Base-by-base conservation (phyloP, 2,329 filamentous ascomycete species). In the Phyllosticta citrichinensis region DNA sequence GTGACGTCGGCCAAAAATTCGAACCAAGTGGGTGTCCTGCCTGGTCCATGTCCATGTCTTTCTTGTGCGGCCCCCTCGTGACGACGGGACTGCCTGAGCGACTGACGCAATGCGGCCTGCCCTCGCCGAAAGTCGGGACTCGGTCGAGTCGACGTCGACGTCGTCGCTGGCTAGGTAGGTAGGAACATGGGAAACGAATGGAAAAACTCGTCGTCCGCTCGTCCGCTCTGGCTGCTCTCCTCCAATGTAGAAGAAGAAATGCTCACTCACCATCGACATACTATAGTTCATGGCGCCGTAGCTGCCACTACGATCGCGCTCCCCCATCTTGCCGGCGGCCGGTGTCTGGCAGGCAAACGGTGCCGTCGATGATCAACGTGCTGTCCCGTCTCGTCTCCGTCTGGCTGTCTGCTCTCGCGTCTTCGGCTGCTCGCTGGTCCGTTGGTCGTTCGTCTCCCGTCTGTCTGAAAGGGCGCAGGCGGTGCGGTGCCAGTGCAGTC, bases 251-350 rank as follows among this genome's bases (percentile, higher is more conserved):
- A 52, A 24, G n/a, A 33, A 58, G n/a, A 14, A 52, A 12, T 33
- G 30, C 57, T 20, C 40, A 61, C 59, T 61, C 54, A 61, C 59
- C 59, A 61, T 61, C 35, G 35, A 50, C 30, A 61, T 56, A 55
- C 54, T 56, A 54, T 61, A 61, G 55, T 61, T 57, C 12, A 52
- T 57, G 53, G 51, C 30, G 53, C 47, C 53, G 14, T 47, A 10
- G 50, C 47, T 53, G 25, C 55, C 59, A 33, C 59, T 53, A 47
- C 40, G 40, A 14, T 47, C 40, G 40, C 40, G 40, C 55, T 56
- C 50, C 59, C 55, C 50, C 35, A 55, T 24, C 55, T 27, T 47
- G 54, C 27, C 20, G 10, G 54, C 35, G n/a, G 52, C 33, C 8
- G 11, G 11, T 33, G 17, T 20, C 20, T 30, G 2, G 22, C 22